Evolutionary conservation across 768 basidiomycete genomes (phyloP).

Genomic region (Leccinum rimulosum): DNA sequence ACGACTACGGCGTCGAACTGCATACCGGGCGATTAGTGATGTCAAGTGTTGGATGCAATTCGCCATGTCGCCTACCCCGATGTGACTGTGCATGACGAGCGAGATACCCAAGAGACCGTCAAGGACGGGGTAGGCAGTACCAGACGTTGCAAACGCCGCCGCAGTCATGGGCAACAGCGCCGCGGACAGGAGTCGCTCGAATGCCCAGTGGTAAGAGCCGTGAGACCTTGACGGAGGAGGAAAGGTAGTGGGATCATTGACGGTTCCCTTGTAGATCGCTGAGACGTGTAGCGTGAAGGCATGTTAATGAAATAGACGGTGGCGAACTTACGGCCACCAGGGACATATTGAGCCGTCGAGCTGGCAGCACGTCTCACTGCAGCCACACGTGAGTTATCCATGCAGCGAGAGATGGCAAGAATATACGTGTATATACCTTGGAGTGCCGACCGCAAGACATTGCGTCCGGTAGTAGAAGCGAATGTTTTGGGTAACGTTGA

Average conservation of each 20-base stretch:
- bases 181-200: constrained; percentile 90
- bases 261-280: constrained; percentile 89
- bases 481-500: constrained; percentile 47
- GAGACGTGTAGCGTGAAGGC: not conserved
- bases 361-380: constrained; percentile 43
- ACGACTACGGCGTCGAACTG: constrained; percentile 76
- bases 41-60: not conserved
- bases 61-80: constrained; percentile 59
- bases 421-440: constrained; percentile 39
- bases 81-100: constrained; percentile 92
- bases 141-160: constrained; percentile 79
- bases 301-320: not conserved
- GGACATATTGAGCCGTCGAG: constrained; percentile 46
- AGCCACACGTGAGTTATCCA: not conserved
- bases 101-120: constrained; percentile 88
- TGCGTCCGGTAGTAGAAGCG: constrained; percentile 36
- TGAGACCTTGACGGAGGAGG: constrained; percentile 77
- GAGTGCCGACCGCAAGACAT: constrained; percentile 37
- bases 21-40: not conserved
- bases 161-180: constrained; percentile 85
- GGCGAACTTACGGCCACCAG: constrained; percentile 63
- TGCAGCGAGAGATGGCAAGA: not conserved
- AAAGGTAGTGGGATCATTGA: constrained; percentile 93
- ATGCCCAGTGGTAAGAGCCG: constrained; percentile 91
- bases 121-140: constrained; percentile 74